Conservation (phyloP, 805 yeast species). For the Hanseniaspora pseudoguilliermondii region DNA sequence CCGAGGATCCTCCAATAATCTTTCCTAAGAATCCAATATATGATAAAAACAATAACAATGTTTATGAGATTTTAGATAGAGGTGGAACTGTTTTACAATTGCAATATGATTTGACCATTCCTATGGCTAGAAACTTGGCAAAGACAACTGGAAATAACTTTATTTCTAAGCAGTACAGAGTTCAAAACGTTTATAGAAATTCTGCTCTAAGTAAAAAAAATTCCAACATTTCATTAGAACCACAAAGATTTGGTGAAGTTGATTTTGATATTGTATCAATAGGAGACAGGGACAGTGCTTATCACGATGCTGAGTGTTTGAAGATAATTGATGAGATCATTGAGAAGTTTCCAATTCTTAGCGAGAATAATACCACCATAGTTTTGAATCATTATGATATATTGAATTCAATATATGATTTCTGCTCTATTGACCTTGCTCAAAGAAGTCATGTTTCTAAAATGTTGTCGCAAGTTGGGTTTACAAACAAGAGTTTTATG, state of each 20-base stretch:
- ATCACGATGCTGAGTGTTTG: slow-evolving; percentile 78
- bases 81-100: slow-evolving; percentile 81
- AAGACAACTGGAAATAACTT: slow-evolving; percentile 31
- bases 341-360: slow-evolving; percentile 52
- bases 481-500: slow-evolving; percentile 43
- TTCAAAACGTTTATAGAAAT: slow-evolving; percentile 73
- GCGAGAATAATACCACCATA: slow-evolving; percentile 41
- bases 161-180: slow-evolving; percentile 48
- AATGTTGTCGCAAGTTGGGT: slow-evolving; percentile 63
- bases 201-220: slow-evolving; percentile 27
- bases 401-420: slow-evolving; percentile 62
- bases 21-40: slow-evolving; percentile 73
- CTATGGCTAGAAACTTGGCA: slow-evolving; percentile 76
- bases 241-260: slow-evolving; percentile 64
- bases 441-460: slow-evolving; percentile 58
- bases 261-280: slow-evolving; percentile 69
- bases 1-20: slow-evolving; percentile 48
- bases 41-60: slow-evolving; percentile 37
- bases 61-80: slow-evolving; percentile 69
- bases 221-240: slow-evolving; percentile 48
- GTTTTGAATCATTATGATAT: slow-evolving; percentile 73
- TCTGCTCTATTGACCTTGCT: slow-evolving; percentile 65
- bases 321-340: slow-evolving; percentile 69
- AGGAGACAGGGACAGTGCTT: slow-evolving; percentile 36
- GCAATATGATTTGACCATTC: slow-evolving; percentile 80